Evolutionary conservation across 75 land plant genomes (phyloP).

Genomic region (Gnetum montanum): DNA sequence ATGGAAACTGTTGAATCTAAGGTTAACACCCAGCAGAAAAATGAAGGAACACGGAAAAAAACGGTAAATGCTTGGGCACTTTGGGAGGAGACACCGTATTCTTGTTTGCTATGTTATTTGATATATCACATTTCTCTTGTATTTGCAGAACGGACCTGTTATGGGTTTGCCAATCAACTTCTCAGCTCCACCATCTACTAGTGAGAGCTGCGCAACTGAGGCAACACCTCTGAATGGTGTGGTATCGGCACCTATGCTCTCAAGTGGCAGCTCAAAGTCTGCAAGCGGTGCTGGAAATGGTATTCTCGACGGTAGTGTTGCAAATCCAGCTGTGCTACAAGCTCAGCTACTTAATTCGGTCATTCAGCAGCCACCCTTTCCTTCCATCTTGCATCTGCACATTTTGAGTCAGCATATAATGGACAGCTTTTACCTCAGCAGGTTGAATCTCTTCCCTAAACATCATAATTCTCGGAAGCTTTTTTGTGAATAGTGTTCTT

Average conservation of each 20-base stretch:
- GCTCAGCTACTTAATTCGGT: conserved; percentile 23
- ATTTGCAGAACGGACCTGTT: too few species aligned
- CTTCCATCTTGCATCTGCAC: conserved; percentile 15
- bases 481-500: too few species aligned
- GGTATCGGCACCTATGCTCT: too few species aligned
- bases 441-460: too few species aligned
- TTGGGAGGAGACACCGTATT: not conserved
- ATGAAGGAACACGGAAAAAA: too few species aligned
- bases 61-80: not conserved
- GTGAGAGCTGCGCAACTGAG: too few species aligned
- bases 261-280: conserved; percentile 6
- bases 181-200: too few species aligned
- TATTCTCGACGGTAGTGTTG: conserved; percentile 7
- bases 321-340: conserved; percentile 15
- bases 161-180: too few species aligned
- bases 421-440: conserved; percentile 21
- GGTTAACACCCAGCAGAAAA: too few species aligned
- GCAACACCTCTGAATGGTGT: too few species aligned
- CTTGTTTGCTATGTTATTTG: not conserved
- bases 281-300: not conserved
- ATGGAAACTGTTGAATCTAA: too few species aligned
- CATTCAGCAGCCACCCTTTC: conserved; percentile 20
- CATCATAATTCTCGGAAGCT: too few species aligned
- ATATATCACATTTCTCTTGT: not conserved
- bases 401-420: conserved; percentile 7